Base-by-base conservation (phyloP, 2,329 filamentous ascomycete species). In the Aspergillus ochraceus region DNA sequence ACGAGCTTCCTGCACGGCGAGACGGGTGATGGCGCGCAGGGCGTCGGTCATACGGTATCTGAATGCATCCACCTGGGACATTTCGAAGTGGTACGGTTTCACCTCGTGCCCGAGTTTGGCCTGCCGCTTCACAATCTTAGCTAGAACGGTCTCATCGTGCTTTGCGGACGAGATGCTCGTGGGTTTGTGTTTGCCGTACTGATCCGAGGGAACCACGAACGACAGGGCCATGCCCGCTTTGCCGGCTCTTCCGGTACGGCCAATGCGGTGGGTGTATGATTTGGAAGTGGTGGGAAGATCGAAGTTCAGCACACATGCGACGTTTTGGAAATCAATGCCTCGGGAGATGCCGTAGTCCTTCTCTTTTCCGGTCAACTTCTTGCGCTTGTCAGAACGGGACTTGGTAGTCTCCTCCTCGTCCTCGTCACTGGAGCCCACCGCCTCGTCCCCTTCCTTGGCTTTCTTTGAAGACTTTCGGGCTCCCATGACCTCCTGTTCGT, bases 231-330 rank as follows among this genome's bases (percentile, higher is more conserved):
- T 98, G 60, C 95, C 95, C 1, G 90, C 88, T 72, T 96, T 91
- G 11, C 93, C 94, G 2, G 93, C 95, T 62, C 95, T 87, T 1
- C 92, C 95, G 6, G 95, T 99, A 32, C 95, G 88, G 32, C 95
- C 95, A 69, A 99, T 96, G 56, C 95, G 89, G 77, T 99, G 95
- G n/a, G 91, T 96, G 76, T 99, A 99, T 9, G 92, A 96, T 73
- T 92, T 96, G 42, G 92, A 89, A 9, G 88, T 90, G 17, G 88
- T 86, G 0, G 95, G 95, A 17, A 99, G 88, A 76, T 99, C 95
- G 75, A 99, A 99, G 79, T 99, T 99, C 73, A 99, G 87, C 24
- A 99, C 93, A 63, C 91, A 92, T 3, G 92, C 88, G 57, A 99
- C 93, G 71, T 97, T 94, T 70, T 95, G 89, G 81, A 99, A 99